These are phyloP conservation scores for Fonsecaea monophora DNA, from an alignment of 2,329 filamentous ascomycete genomes.

Conservation along the genomic window DNA sequence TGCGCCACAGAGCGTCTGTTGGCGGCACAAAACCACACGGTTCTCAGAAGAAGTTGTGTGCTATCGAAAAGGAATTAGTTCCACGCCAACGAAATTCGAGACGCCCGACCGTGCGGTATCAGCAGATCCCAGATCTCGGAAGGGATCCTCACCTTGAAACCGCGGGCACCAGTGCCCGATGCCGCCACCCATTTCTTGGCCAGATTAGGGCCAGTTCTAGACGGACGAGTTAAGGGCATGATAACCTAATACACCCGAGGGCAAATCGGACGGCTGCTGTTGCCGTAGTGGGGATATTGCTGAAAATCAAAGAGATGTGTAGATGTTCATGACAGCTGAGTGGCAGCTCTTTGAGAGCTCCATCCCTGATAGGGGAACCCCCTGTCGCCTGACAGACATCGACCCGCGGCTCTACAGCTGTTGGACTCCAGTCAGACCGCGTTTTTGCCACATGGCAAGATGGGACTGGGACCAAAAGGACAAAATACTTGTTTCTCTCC, in stretches of 20 bases:
- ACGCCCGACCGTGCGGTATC: not conserved
- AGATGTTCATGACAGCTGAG: too few relatives aligned
- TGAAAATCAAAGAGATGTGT: not conserved
- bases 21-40: not conserved
- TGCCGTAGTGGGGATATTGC: not conserved
- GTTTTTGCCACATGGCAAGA: too few relatives aligned
- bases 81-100: not conserved
- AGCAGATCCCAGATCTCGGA: not conserved
- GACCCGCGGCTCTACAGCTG: too few relatives aligned
- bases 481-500: too few relatives aligned
- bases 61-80: not conserved
- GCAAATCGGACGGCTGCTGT: not conserved
- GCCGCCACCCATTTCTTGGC: not conserved
- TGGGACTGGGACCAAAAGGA: too few relatives aligned
- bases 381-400: not conserved
- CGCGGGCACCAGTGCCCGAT: not conserved
- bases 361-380: not conserved
- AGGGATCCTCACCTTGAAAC: not conserved
- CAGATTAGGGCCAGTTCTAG: not conserved
- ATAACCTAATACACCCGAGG: not conserved
- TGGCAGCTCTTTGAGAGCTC: not conserved
- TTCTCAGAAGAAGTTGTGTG: not conserved
- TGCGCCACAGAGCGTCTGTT: not conserved
- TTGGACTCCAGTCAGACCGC: too few relatives aligned
- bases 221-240: not conserved